Conservation (phyloP, 306 rosid genomes). For the Coriaria nepalensis region DNA sequence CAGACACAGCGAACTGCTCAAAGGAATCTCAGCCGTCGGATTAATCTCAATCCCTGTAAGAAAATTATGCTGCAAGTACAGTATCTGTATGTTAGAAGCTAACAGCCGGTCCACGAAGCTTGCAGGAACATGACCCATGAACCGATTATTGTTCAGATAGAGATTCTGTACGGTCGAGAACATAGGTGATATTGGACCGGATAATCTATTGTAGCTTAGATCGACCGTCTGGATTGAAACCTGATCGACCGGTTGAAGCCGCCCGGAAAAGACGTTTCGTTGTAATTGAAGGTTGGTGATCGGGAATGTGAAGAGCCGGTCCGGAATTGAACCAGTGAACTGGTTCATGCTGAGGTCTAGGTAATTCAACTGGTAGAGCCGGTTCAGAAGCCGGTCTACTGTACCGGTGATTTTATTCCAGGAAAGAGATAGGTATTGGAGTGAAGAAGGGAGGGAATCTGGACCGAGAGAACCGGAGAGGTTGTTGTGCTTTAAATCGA, state of each 20-base stretch:
- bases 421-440: conserved; percentile 68
- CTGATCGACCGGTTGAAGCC: conserved; percentile 41
- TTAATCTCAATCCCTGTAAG: conserved; percentile 81
- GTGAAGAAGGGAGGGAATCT: conserved; percentile 52
- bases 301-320: conserved; percentile 61
- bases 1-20: conserved; percentile 76
- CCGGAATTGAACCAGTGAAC: conserved; percentile 63
- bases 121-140: conserved; percentile 71
- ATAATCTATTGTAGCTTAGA: conserved; percentile 65
- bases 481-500: conserved; percentile 72
- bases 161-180: conserved; percentile 71
- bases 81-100: conserved; percentile 51
- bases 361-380: conserved; percentile 49
- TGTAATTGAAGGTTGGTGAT: conserved; percentile 54
- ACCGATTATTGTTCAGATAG: conserved; percentile 76
- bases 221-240: conserved; percentile 70
- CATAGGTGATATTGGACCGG: conserved; percentile 58
- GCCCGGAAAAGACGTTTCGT: conserved; percentile 55
- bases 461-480: conserved; percentile 62
- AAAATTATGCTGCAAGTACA: conserved; percentile 83
- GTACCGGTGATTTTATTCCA: conserved; percentile 70
- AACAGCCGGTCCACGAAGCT: conserved; percentile 59
- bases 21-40: conserved; percentile 93
- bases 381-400: conserved; percentile 41
- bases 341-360: conserved; percentile 76